Percentiles rank a stretch among this genome's conserved stretches.
Evolutionary conservation across 345 rosid species (phyloP).

Genomic region (Eutrema yunnanense): DNA sequence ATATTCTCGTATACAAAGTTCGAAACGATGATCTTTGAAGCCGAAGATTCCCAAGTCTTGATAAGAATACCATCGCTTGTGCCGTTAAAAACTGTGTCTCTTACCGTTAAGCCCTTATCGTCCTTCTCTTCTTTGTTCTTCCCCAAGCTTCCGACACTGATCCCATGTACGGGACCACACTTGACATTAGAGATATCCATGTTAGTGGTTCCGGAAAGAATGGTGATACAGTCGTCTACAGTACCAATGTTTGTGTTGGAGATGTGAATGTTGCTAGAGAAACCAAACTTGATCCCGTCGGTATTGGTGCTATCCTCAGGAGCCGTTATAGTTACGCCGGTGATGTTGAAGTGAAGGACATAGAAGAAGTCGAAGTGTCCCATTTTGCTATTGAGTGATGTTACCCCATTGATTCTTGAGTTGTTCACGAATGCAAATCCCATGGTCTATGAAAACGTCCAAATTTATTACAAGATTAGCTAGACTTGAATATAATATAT

Average conservation of each 20-base stretch:
- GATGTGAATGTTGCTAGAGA: no score
- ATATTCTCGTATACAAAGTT: conserved; percentile 16
- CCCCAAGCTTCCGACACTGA: no score
- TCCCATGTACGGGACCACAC: no score
- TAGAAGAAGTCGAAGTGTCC: conserved; percentile 10
- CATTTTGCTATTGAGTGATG: conserved; percentile 22
- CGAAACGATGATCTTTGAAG: conserved; percentile 8
- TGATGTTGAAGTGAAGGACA: conserved; percentile 6
- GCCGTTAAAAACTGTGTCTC: no score
- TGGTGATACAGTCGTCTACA: no score
- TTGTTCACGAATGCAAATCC: conserved; percentile 22
- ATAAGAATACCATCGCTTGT: neutral
- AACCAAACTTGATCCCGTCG: no score
- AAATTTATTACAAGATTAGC: neutral
- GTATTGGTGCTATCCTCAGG: neutral
- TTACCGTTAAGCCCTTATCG: no score
- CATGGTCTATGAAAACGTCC: neutral
- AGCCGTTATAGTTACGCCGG: conserved; percentile 10
- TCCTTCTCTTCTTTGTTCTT: no score
- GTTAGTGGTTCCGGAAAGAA: no score
- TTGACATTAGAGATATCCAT: no score
- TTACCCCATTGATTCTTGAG: conserved; percentile 9
- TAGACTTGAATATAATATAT: no score
- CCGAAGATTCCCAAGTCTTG: conserved; percentile 6
- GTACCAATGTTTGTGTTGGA: no score